Conservation (phyloP, 257 asterid species). For the Solanum sejunctum region DNA sequence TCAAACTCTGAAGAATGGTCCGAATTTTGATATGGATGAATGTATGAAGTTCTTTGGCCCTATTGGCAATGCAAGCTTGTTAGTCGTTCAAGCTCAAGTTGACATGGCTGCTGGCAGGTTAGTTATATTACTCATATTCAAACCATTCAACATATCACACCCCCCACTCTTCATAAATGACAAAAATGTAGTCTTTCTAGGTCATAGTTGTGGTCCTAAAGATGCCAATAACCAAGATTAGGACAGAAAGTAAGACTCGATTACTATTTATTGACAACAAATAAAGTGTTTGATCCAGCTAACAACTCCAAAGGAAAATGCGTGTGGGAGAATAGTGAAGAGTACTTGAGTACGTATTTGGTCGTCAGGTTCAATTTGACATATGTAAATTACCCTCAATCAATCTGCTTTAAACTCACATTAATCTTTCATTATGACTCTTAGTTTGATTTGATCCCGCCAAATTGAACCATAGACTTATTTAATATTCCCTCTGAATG, state of each 20-base stretch:
- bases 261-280: not conserved
- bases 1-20: constrained; percentile 40
- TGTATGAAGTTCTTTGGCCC: constrained; percentile 62
- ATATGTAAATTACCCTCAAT: not conserved
- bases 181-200: not conserved
- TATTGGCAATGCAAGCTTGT: constrained; percentile 33
- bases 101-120: constrained; percentile 67
- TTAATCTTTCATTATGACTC: not conserved
- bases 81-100: constrained; percentile 54
- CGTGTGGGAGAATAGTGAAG: constrained; percentile 4
- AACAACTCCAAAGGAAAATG: constrained; percentile 7
- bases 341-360: not conserved
- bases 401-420: not conserved
- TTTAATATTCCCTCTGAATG: not conserved
- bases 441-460: not conserved
- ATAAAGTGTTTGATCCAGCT: not conserved
- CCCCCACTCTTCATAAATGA: not conserved
- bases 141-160: not conserved
- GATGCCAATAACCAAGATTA: not conserved
- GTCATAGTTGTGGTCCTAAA: not conserved
- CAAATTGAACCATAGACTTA: not conserved
- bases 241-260: not conserved
- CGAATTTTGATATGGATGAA: constrained; percentile 47
- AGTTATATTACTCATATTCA: constrained; percentile 10
- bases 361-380: not conserved